Percentiles rank a stretch among this genome's conserved stretches.
phyloP scores from a whole-genome alignment of 306 rosid genomes.

The Inga oerstediana region DNA sequence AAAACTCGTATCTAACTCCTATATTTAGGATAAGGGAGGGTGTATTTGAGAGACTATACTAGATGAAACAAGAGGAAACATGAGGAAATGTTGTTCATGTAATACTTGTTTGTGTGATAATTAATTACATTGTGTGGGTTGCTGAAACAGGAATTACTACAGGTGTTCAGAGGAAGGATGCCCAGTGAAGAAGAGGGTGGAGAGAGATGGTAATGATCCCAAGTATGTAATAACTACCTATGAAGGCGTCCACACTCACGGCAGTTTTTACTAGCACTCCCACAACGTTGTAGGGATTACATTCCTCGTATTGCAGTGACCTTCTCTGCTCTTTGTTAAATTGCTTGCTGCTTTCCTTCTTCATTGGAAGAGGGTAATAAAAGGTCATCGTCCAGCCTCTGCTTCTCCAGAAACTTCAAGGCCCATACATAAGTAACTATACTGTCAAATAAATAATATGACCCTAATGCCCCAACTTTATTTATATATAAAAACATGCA shows the following conservation, averaged over 20 bases:
- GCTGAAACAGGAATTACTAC: constrained; percentile 78
- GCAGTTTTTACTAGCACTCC: constrained; percentile 32
- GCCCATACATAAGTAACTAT: neutral
- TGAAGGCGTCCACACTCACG: constrained; percentile 84
- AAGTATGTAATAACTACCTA: constrained; percentile 82
- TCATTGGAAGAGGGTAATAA: neutral
- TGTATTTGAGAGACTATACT: too few species aligned
- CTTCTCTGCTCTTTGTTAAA: neutral
- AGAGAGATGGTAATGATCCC: constrained; percentile 81
- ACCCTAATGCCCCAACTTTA: neutral
- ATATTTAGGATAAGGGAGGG: too few species aligned
- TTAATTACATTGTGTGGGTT: neutral
- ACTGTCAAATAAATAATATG: neutral
- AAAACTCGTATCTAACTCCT: too few species aligned
- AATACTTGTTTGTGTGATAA: neutral
- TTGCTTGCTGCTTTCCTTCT: neutral
- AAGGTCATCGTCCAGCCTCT: neutral
- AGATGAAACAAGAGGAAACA: neutral
- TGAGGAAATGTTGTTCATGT: neutral
- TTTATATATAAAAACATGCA: too few species aligned
- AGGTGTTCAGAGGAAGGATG: constrained; percentile 86
- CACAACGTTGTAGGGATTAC: neutral
- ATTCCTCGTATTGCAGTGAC: neutral
- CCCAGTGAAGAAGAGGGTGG: constrained; percentile 89
- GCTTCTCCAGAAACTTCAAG: neutral